Evolutionary conservation across 192 early-diverging fungal genomes (phyloP), one percentile per base, ranked within the genome.

Genomic region (Backusella psychrophila): DNA sequence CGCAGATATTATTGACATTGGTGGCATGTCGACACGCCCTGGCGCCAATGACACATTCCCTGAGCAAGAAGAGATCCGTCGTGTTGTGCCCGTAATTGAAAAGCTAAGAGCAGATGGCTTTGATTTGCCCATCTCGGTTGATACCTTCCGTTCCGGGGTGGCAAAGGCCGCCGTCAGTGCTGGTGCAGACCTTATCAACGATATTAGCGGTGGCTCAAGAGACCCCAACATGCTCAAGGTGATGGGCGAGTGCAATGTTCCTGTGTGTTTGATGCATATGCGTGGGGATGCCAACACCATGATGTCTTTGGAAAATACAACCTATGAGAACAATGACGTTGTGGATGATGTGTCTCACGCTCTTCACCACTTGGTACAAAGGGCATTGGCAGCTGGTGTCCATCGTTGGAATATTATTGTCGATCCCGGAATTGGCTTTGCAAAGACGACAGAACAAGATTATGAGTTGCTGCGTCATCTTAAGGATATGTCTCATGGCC

Each of bases 381-480:
- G 79, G 21, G 96, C 97, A 1, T 83, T 97, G 23, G 78, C 83
- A n/a, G 85, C 87, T 1, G 98, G 98, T 63, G 90, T 99, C 5
- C 87, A 90, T 52, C 87, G 96, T 12, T 99, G 98, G 98, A 99
- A 99, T 82, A 95, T 99, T 31, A 93, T 97, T 75, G 82, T 97
- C 3, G 98, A 99, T 76, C 98, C 98, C 14, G 98, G 98, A 29
- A 90, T 99, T 73, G 98, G 98, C 1, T 99, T 99, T 87, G 96
- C 97, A 36, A 99, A 99, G 84, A 91, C 92, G 8, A 86, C 85
- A 31, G 87, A 88, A 3, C 98, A 99, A 79, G 94, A 92, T 81
- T 91, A 97, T 83, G 91, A 95, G 77, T 81, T 99, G 33, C 81
- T 99, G 70, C 88, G 91, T 35, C 84, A 91, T 4, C 83, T 99